phyloP scores from a whole-genome alignment of 2,329 filamentous ascomycete species.

The Epichloe sp. region DNA sequence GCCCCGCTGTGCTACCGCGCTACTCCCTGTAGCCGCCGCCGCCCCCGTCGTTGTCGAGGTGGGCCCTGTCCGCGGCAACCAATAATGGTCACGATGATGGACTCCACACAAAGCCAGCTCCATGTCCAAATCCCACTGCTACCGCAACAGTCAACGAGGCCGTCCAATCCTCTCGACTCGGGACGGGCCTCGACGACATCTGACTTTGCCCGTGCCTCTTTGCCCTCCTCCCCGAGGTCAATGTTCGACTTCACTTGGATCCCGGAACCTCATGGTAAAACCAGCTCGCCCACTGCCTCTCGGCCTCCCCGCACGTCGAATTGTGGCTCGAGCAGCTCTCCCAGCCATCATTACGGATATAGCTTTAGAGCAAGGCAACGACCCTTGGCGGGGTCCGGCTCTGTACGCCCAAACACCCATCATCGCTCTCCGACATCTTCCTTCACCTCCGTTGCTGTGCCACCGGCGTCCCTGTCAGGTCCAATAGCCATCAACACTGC shows the following conservation, averaged over 20 bases:
- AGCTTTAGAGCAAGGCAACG: not conserved
- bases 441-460: not conserved
- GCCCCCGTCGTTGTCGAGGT: not conserved
- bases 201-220: not conserved
- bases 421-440: not conserved
- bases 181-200: slow-evolving; percentile 1
- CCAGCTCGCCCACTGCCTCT: not conserved
- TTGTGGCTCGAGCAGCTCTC: not conserved
- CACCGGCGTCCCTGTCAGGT: not conserved
- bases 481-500: not conserved
- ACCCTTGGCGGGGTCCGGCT: not conserved
- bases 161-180: not conserved
- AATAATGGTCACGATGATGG: slow-evolving; percentile 5
- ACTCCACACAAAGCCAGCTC: slow-evolving; percentile 3
- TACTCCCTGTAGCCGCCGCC: not conserved
- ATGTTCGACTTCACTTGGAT: slow-evolving; percentile 5
- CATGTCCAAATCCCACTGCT: slow-evolving; percentile 3
- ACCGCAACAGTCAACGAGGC: not conserved
- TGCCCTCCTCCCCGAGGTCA: slow-evolving; percentile 1
- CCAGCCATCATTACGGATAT: not conserved
- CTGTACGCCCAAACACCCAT: not conserved
- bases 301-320: not conserved
- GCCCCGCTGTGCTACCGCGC: not conserved
- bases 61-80: not conserved
- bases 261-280: not conserved